These are phyloP conservation scores for Zymoseptoria crescenta DNA, from an alignment of 2,329 filamentous ascomycete species.

Conservation along the genomic window DNA sequence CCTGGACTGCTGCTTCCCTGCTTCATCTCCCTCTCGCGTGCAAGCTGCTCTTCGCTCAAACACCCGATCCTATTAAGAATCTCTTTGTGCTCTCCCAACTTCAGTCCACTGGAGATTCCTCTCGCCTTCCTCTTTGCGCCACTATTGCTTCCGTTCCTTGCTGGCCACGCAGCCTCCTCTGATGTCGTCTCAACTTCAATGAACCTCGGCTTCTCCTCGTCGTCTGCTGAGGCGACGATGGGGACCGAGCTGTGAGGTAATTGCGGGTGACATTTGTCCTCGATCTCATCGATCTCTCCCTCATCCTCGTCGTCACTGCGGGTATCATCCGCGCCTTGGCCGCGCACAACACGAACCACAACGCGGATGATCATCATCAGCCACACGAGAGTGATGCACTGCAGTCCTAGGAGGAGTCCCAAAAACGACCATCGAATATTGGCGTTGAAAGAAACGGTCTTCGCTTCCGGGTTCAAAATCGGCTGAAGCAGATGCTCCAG, in stretches of 20 bases:
- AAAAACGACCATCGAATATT: conserved; percentile 72
- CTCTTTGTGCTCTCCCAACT: conserved; percentile 69
- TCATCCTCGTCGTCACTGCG: conserved; percentile 80
- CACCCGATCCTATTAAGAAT: conserved; percentile 75
- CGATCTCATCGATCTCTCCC: conserved; percentile 49
- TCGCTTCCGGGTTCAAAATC: conserved; percentile 60
- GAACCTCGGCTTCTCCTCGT: conserved; percentile 22
- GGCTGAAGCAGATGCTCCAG: conserved; percentile 62
- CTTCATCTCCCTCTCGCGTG: conserved; percentile 26
- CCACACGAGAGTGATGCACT: conserved; percentile 77
- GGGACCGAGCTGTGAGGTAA: conserved; percentile 14
- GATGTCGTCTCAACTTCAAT: conserved; percentile 67
- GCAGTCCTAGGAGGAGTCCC: conserved; percentile 65
- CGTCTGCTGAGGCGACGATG: conserved; percentile 5
- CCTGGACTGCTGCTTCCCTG: conserved; percentile 19
- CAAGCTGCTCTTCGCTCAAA: conserved; percentile 30
- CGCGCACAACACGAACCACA: conserved; percentile 69
- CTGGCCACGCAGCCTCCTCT: conserved; percentile 46
- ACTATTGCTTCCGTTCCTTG: conserved; percentile 18
- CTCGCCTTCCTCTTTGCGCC: conserved; percentile 41
- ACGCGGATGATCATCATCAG: conserved; percentile 82
- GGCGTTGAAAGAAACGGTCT: conserved; percentile 68
- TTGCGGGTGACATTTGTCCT: conserved; percentile 15
- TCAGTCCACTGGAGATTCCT: conserved; percentile 42
- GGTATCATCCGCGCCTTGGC: conserved; percentile 71